Base-by-base conservation (phyloP, 1,284 basidiomycete species). In the Cutaneotrichosporon sp. region DNA sequence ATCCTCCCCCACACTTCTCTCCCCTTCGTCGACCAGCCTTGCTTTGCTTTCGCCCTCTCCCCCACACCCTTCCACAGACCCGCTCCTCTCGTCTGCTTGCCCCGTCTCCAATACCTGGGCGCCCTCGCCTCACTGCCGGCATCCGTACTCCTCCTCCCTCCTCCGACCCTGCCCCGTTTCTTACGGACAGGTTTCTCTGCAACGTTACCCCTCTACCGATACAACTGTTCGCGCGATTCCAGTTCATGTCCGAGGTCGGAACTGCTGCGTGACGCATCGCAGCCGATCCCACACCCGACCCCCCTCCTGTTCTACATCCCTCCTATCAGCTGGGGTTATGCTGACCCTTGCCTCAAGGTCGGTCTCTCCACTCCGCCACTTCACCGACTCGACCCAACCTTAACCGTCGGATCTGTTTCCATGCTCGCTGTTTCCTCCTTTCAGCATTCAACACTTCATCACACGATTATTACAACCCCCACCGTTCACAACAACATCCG, bases 121-220 rank as follows among this genome's bases (percentile, higher is more conserved):
- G 20, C 43, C 43, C 43, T 22, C 43, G 11, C 5, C 34, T 36
- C 34, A 5, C 34, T 36, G 34, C 34, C 34, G 34, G 34, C 43
- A 24, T 22, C 43, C 43, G 10, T 11, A 20, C 43, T n/a, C 43
- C 20, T 5, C 46, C 46, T 13, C 14, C 11, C 24, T 47, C 25
- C n/a, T n/a, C n/a, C 46, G 14, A 47, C 46, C 46, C 24, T 47
- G 46, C 24, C 46, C 24, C 46, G n/a, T 22, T 45, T 45, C 43
- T 45, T 45, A 20, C 46, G 13, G 46, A 47, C 24, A 24, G n/a
- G 25, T 24, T 24, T 24, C 25, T 47, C 24, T 27, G 46, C 20
- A 9, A 20, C 20, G 22, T 22, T 20, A 9, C 43, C 2, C 14
- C 27, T 25, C 47, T 27, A 6, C 43, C 18, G 20, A 20, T 20